phyloP scores from a whole-genome alignment of 108 stramenopile genomes.

The Cyclotella kingstonii region DNA sequence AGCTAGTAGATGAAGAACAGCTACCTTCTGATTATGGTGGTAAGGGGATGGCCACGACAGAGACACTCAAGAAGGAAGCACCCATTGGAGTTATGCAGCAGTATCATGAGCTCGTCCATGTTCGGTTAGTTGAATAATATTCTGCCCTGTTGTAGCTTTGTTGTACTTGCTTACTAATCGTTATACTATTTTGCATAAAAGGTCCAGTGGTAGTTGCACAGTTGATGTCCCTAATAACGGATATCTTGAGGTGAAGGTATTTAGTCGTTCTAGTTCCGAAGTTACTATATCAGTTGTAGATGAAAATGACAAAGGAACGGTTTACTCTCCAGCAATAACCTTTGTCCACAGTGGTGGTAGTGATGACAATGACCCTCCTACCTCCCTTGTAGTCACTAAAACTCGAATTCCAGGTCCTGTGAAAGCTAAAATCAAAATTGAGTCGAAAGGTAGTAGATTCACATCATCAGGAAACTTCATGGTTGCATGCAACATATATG shows the following conservation, averaged over 20 bases:
- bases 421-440: constrained; percentile 61
- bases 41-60: constrained; percentile 54
- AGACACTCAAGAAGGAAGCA: constrained; percentile 53
- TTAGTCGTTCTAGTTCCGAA: constrained; percentile 64
- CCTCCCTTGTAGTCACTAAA: constrained; percentile 49
- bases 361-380: constrained; percentile 53
- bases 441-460: constrained; percentile 61
- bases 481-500: constrained; percentile 43
- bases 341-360: constrained; percentile 37
- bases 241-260: constrained; percentile 60
- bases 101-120: constrained; percentile 56
- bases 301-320: constrained; percentile 45
- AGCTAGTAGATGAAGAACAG: constrained; percentile 67
- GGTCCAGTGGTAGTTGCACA: constrained; percentile 43
- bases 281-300: constrained; percentile 63
- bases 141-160: background rate
- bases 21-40: constrained; percentile 84
- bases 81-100: constrained; percentile 57
- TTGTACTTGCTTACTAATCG: no score
- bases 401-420: constrained; percentile 59
- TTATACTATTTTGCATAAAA: background rate
- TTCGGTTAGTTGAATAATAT: constrained; percentile 50
- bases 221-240: constrained; percentile 54
- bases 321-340: constrained; percentile 14
- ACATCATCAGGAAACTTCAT: constrained; percentile 57